Conservation (phyloP, 2,329 filamentous ascomycete species). For the Botryotinia globosa region DNA sequence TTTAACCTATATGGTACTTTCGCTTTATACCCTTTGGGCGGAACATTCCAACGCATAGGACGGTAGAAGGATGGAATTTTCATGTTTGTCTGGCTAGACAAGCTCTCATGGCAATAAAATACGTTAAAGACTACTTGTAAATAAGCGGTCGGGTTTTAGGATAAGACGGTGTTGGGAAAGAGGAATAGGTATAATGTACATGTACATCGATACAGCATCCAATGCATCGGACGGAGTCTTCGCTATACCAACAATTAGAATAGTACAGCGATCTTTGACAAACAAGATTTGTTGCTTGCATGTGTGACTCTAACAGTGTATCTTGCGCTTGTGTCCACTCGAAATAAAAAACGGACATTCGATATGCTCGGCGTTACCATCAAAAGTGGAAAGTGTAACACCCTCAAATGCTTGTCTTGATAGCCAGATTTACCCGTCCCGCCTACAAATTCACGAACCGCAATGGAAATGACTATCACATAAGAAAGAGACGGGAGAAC, state of each 20-base stretch:
- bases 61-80: constrained; percentile 5
- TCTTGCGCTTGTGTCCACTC: background rate
- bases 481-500: constrained; percentile 6
- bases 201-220: background rate
- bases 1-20: background rate
- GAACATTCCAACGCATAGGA: constrained; percentile 5
- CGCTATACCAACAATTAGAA: background rate
- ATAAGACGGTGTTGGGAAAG: background rate
- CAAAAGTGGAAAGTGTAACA: background rate
- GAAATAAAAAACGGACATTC: background rate
- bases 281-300: background rate
- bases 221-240: background rate
- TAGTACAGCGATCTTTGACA: background rate
- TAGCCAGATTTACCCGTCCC: background rate
- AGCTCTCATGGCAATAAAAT: constrained; percentile 8
- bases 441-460: background rate
- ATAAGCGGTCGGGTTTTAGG: background rate
- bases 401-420: background rate
- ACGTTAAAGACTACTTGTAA: constrained; percentile 3
- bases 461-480: background rate
- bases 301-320: background rate
- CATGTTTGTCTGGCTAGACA: background rate
- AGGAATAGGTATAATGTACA: background rate
- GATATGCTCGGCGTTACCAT: background rate
- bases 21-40: constrained; percentile 13